A percentile compares a stretch with the other conserved stretches of the same genome.
phyloP scores from a whole-genome alignment of 257 asterid genomes.

The Linaria vulgaris region DNA sequence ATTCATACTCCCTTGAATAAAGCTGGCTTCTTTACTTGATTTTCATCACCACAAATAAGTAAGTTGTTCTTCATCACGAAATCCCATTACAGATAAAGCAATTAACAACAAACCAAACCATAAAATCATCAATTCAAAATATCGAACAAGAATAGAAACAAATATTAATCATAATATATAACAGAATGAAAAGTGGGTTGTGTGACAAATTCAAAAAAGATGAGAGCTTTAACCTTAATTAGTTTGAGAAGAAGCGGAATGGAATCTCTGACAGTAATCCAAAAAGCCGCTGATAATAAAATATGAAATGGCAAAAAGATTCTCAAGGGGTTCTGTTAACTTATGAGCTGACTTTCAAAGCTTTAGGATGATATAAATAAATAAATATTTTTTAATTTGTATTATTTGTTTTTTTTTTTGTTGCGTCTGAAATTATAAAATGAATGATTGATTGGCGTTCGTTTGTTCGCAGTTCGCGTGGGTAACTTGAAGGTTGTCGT shows the following conservation, averaged over 20 bases:
- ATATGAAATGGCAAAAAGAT: no score
- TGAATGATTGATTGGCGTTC: no score
- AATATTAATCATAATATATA: no score
- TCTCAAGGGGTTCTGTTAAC: neutral
- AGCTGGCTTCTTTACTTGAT: constrained; percentile 16
- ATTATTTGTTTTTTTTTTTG: no score
- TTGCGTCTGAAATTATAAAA: no score
- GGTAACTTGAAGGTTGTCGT: neutral
- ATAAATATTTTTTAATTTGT: no score
- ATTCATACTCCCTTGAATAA: constrained; percentile 7
- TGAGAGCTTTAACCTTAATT: constrained; percentile 31
- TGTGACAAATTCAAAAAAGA: constrained; percentile 20
- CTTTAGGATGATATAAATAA: no score
- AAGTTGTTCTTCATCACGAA: neutral
- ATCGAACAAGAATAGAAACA: no score
- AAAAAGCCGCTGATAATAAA: no score
- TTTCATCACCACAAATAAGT: constrained; percentile 4
- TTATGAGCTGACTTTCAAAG: constrained; percentile 19
- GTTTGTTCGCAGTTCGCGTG: neutral
- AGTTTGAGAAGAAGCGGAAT: constrained; percentile 25
- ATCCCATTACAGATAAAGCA: constrained; percentile 24
- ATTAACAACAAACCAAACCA: constrained; percentile 21
- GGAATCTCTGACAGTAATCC: no score
- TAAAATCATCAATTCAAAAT: no score
- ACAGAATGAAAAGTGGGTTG: constrained; percentile 21